phyloP scores from a whole-genome alignment of 1,284 basidiomycete genomes.

The Somion occarium region DNA sequence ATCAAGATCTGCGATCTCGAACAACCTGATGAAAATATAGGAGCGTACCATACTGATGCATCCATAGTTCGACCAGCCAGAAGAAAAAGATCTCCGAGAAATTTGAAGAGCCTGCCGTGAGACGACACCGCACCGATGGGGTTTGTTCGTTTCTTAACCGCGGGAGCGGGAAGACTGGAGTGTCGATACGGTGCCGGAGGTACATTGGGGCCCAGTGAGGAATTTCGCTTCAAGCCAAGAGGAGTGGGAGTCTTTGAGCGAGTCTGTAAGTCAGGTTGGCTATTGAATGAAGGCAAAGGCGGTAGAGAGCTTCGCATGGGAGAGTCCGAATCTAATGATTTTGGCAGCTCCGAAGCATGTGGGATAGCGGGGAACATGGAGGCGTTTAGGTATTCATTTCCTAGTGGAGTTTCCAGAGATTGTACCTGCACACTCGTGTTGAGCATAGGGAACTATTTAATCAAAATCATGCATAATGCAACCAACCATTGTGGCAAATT shows the following conservation, averaged over 20 bases:
- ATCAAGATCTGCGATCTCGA: slow-evolving; percentile 2
- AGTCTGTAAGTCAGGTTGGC: slow-evolving; percentile 51
- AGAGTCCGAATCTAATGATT: slow-evolving; percentile 42
- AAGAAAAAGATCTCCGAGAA: slow-evolving; percentile 85
- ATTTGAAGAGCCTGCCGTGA: slow-evolving; percentile 78
- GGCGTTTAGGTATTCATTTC: slow-evolving; percentile 72
- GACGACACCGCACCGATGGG: slow-evolving; percentile 65
- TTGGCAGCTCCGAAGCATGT: slow-evolving; percentile 52
- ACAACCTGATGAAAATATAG: background rate
- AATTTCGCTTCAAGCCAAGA: slow-evolving; percentile 47
- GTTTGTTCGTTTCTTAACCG: slow-evolving; percentile 55
- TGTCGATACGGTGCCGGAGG: slow-evolving; percentile 34
- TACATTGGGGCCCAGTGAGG: slow-evolving; percentile 37
- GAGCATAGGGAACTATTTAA: slow-evolving; percentile 17
- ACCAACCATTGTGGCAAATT: slow-evolving; percentile 75
- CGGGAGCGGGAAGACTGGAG: slow-evolving; percentile 39
- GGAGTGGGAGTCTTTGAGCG: slow-evolving; percentile 30
- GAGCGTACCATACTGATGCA: slow-evolving; percentile 68
- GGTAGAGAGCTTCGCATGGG: slow-evolving; percentile 37
- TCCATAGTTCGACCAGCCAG: slow-evolving; percentile 79
- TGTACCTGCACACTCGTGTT: slow-evolving; percentile 41
- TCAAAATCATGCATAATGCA: slow-evolving; percentile 7
- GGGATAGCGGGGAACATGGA: slow-evolving; percentile 57
- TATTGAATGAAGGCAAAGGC: slow-evolving; percentile 43
- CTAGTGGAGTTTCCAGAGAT: slow-evolving; percentile 63